phyloP scores from a whole-genome alignment of 225 moss, liverwort and hornwort genomes.

The Sphagnum contortum region DNA sequence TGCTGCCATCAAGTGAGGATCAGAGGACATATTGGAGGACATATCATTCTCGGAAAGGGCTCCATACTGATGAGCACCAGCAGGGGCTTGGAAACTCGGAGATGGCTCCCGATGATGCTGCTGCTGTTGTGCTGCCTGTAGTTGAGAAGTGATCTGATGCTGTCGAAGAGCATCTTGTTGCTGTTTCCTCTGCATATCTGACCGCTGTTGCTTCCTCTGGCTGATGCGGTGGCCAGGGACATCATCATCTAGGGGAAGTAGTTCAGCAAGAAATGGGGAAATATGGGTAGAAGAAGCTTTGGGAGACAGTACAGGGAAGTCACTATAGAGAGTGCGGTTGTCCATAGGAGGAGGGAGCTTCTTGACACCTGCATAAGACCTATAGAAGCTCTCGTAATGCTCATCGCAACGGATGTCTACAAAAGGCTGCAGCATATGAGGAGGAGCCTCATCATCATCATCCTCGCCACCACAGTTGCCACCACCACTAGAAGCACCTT shows the following conservation, averaged over 20 bases:
- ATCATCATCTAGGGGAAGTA: constrained; percentile 71
- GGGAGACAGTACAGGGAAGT: constrained; percentile 32
- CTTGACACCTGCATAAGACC: constrained; percentile 77
- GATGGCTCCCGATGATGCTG: constrained; percentile 37
- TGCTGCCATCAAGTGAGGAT: constrained; percentile 54
- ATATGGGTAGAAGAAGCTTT: constrained; percentile 12
- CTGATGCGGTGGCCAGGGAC: constrained; percentile 25
- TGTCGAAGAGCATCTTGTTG: too few species aligned
- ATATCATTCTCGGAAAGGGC: constrained; percentile 36
- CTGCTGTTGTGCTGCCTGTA: constrained; percentile 22
- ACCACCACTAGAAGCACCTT: constrained; percentile 35
- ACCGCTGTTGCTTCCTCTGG: constrained; percentile 50
- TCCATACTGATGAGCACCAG: constrained; percentile 22
- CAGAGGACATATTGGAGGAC: constrained; percentile 23
- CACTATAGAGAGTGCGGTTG: constrained; percentile 75
- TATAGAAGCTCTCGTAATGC: constrained; percentile 92
- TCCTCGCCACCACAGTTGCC: neutral
- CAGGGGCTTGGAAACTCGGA: constrained; percentile 29
- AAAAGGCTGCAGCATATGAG: constrained; percentile 64
- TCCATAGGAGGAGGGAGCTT: constrained; percentile 94
- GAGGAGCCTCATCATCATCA: constrained; percentile 35
- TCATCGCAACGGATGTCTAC: constrained; percentile 95
- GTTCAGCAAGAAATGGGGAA: constrained; percentile 56
- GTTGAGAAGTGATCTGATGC: too few species aligned
- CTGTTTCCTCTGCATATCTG: constrained; percentile 52